Evolutionary conservation across 495 filamentous ascomycete species (phyloP), one percentile per base, ranked within the genome.

Genomic region (Trichoderma virens): DNA sequence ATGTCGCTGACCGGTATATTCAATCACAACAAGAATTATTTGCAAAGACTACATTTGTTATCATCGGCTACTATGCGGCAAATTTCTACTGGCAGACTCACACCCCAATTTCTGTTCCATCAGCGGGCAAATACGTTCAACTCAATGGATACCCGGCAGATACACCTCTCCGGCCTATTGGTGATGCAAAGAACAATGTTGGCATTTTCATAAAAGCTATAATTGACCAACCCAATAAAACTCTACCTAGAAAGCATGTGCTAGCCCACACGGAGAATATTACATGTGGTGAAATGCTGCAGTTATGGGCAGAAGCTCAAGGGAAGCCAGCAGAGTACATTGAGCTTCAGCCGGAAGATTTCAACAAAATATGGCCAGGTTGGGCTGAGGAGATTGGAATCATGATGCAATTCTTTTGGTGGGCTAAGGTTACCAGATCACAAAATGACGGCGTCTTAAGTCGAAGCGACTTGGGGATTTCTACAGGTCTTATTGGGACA

Each of bases 351-450:
- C 56, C 63, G 27, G 27, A 69, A 34, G 68, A 67, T n/a, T 80
- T 66, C 59, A 45, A 73, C 18, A 47, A 59, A 25, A 5, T 78
- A 23, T 78, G 74, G 72, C 74, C 75, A 31, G 56, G 67, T n/a
- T 77, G 72, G 72, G 72, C 66, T 0, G 66, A 67, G 13, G 74
- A 78, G 70, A 73, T 78, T 65, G 76, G 73, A 3, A 56, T 70
- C 20, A 77, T 77, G 73, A 75, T 76, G 70, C 66, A 74, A 70
- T 78, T 70, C 63, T 78, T 73, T 74, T 71, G 71, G 6, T 69
- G 71, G 64, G 56, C n/a, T 4, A 59, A 67, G 23, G 69, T 69
- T n/a, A 67, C 67, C 66, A 75, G 73, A 61, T 77, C 9, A 5
- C 38, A 18, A 41, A 41, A 41, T 18, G 11, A 41, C 0, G 38